A percentile compares a stretch with the other conserved stretches of the same genome.
These are phyloP conservation scores for Malus hybrid DNA, from an alignment of 331 rosid genomes.

Conservation along the genomic window DNA sequence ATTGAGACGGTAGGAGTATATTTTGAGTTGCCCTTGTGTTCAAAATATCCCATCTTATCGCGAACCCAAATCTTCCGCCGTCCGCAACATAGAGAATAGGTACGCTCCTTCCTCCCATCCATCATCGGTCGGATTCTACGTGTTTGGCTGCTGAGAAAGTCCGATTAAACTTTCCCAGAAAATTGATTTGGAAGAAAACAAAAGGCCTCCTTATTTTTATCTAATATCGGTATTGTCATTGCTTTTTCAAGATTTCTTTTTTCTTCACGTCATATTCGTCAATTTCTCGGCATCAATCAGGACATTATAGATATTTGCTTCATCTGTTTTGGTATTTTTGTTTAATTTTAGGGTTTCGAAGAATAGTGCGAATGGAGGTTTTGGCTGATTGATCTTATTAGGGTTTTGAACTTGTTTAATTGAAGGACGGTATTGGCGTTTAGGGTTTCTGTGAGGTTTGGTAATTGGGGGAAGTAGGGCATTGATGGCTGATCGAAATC, in stretches of 20 bases:
- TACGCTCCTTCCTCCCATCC: neutral
- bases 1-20: too few species aligned
- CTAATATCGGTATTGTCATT: neutral
- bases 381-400: conserved; percentile 10
- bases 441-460: conserved; percentile 7
- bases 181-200: neutral
- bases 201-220: neutral
- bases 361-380: neutral
- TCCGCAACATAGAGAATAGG: neutral
- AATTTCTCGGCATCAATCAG: neutral
- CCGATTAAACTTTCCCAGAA: neutral
- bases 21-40: neutral
- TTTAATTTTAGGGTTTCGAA: conserved; percentile 6
- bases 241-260: neutral
- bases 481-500: conserved; percentile 81
- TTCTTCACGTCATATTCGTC: neutral
- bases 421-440: neutral
- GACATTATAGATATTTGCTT: neutral
- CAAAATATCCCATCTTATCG: conserved; percentile 2
- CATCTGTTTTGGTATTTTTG: neutral
- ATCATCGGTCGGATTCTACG: neutral
- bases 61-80: conserved; percentile 4
- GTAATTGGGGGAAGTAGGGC: conserved; percentile 13
- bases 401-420: neutral
- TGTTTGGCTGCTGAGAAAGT: conserved; percentile 3